phyloP scores from a whole-genome alignment of 1,284 basidiomycete species.

The Ustilago curta region DNA sequence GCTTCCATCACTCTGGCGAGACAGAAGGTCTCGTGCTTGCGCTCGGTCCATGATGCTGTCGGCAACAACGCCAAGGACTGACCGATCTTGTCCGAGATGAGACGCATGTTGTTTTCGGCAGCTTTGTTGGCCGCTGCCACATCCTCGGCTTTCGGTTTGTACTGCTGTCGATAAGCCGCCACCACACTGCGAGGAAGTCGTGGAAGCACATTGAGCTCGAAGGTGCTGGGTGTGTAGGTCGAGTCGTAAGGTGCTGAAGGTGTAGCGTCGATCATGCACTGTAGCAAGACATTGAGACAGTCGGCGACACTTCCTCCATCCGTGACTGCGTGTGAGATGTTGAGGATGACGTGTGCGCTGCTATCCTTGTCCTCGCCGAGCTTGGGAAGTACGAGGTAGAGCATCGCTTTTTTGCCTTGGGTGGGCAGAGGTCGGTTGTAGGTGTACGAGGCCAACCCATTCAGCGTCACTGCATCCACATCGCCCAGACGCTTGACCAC shows the following conservation, averaged over 20 bases:
- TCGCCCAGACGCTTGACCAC: slow-evolving; percentile 31
- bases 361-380: slow-evolving; percentile 7
- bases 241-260: slow-evolving; percentile 14
- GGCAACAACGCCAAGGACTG: slow-evolving; percentile 28
- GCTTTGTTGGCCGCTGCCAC: not conserved
- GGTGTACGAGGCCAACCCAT: slow-evolving; percentile 16
- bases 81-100: slow-evolving; percentile 28
- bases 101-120: slow-evolving; percentile 17
- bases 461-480: slow-evolving; percentile 11
- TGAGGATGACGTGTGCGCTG: slow-evolving; percentile 28
- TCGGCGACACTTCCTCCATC: slow-evolving; percentile 41
- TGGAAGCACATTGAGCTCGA: slow-evolving; percentile 22
- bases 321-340: slow-evolving; percentile 44
- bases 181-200: slow-evolving; percentile 32
- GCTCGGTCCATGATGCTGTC: slow-evolving; percentile 1
- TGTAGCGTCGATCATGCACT: slow-evolving; percentile 25
- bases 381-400: slow-evolving; percentile 33
- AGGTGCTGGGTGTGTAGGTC: slow-evolving; percentile 18
- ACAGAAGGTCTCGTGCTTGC: slow-evolving; percentile 33
- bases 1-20: slow-evolving; percentile 11
- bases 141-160: slow-evolving; percentile 22
- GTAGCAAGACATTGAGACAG: slow-evolving; percentile 31
- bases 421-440: slow-evolving; percentile 35
- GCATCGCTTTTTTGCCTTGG: slow-evolving; percentile 39
- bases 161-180: slow-evolving; percentile 21